phyloP scores from a whole-genome alignment of 192 early-diverging fungal genomes.

The Coemansia sp. region DNA sequence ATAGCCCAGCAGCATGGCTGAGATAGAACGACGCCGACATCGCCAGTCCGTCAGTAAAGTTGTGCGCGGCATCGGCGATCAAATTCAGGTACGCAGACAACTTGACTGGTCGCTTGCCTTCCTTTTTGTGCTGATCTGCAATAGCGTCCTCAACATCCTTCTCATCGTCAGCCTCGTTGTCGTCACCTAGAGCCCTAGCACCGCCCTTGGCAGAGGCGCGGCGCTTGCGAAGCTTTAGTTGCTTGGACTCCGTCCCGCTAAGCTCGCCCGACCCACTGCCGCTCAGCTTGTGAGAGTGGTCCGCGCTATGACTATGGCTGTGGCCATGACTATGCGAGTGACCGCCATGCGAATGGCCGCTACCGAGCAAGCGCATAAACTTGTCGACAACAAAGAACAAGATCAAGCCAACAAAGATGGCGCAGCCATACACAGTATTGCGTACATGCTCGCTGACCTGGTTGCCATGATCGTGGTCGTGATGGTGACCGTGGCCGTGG shows the following conservation, averaged over 20 bases:
- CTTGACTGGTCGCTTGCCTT: slow-evolving; percentile 58
- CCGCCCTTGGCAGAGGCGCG: slow-evolving; percentile 13
- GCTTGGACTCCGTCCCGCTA: slow-evolving; percentile 31
- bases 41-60: slow-evolving; percentile 85
- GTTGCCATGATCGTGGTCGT: slow-evolving; percentile 36
- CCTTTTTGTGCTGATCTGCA: slow-evolving; percentile 9
- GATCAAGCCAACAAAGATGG: slow-evolving; percentile 77
- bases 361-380: slow-evolving; percentile 77
- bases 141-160: slow-evolving; percentile 34
- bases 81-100: slow-evolving; percentile 79
- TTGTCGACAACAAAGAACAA: slow-evolving; percentile 84
- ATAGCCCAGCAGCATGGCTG: slow-evolving; percentile 80
- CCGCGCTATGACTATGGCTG: slow-evolving; percentile 49
- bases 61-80: slow-evolving; percentile 84
- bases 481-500: slow-evolving; percentile 40
- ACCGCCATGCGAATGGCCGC: slow-evolving; percentile 60
- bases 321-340: slow-evolving; percentile 60
- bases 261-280: slow-evolving; percentile 24
- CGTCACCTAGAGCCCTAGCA: slow-evolving; percentile 19
- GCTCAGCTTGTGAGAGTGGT: slow-evolving; percentile 18
- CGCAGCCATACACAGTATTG: slow-evolving; percentile 69
- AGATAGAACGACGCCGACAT: slow-evolving; percentile 85
- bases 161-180: slow-evolving; percentile 50
- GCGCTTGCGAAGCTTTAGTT: slow-evolving; percentile 36
- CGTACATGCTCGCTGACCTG: slow-evolving; percentile 57